Conservation (phyloP, 495 filamentous ascomycete species). For the Cladorrhinum samala region DNA sequence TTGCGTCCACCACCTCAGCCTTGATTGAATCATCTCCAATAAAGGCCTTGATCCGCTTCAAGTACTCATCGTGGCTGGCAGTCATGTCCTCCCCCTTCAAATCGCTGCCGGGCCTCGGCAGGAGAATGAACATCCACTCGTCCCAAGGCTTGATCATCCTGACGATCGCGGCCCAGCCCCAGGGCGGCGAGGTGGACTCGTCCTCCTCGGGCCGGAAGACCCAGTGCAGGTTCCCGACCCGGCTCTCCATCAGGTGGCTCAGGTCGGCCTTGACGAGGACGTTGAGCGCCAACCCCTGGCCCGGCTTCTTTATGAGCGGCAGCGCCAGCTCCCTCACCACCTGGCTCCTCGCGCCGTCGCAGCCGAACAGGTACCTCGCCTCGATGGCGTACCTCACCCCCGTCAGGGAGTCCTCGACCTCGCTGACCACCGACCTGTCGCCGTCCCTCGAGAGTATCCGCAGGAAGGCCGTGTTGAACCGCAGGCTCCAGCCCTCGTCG, state of each 20-base stretch:
- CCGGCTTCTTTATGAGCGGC: constrained; percentile 45
- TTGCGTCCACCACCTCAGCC: constrained; percentile 30
- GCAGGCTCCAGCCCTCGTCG: constrained; percentile 34
- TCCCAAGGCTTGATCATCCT: constrained; percentile 41
- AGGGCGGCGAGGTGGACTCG: constrained; percentile 33
- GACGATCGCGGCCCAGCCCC: constrained; percentile 30
- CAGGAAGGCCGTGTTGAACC: constrained; percentile 41
- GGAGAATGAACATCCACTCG: constrained; percentile 43
- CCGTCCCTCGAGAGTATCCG: too few relatives aligned
- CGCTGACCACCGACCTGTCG: too few relatives aligned
- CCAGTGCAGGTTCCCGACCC: constrained; percentile 54
- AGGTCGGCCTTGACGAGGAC: constrained; percentile 49
- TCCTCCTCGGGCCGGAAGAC: constrained; percentile 31
- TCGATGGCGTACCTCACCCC: constrained; percentile 38
- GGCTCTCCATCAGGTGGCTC: constrained; percentile 40
- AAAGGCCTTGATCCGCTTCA: constrained; percentile 35
- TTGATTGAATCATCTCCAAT: constrained; percentile 46
- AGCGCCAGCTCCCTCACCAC: constrained; percentile 45
- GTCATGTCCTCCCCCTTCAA: constrained; percentile 14
- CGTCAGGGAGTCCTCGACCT: constrained; percentile 39
- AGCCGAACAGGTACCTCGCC: constrained; percentile 52
- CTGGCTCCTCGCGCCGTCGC: constrained; percentile 49
- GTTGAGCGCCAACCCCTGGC: constrained; percentile 50
- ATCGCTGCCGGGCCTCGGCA: constrained; percentile 26
- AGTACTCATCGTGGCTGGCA: constrained; percentile 30